Evolutionary conservation across 1,284 basidiomycete genomes (phyloP).

Genomic region (Irpex rosettiformis): DNA sequence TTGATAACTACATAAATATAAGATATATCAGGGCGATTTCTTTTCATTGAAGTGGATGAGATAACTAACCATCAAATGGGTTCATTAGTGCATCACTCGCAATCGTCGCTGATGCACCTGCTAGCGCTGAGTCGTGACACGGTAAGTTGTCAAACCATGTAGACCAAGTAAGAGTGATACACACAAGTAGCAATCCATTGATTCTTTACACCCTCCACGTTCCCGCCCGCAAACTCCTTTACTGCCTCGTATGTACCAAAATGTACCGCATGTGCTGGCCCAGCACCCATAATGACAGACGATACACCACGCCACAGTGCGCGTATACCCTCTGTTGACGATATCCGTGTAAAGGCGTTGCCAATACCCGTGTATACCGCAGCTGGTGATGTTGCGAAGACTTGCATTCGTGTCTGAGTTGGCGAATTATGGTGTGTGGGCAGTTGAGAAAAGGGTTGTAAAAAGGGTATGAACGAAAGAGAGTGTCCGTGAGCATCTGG

Average conservation of each 20-base stretch:
- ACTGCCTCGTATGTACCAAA: slow-evolving; percentile 96
- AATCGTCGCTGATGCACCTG: slow-evolving; percentile 93
- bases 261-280: slow-evolving; percentile 97
- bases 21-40: slow-evolving; percentile 10
- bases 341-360: slow-evolving; percentile 87
- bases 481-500: no score
- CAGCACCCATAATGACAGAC: slow-evolving; percentile 96
- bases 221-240: slow-evolving; percentile 91
- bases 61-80: slow-evolving; percentile 89
- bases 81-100: slow-evolving; percentile 99
- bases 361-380: slow-evolving; percentile 88
- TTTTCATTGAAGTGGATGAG: background rate
- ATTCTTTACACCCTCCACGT: slow-evolving; percentile 61
- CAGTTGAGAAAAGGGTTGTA: background rate
- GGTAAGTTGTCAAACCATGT: background rate
- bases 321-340: slow-evolving; percentile 88
- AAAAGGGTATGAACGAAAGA: no score
- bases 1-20: slow-evolving; percentile 76
- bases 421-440: background rate
- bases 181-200: slow-evolving; percentile 80
- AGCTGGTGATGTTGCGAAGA: slow-evolving; percentile 80
- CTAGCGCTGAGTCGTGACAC: slow-evolving; percentile 58
- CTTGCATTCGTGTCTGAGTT: slow-evolving; percentile 95
- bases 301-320: slow-evolving; percentile 96
- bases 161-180: slow-evolving; percentile 24